Evolutionary conservation across 2,329 filamentous ascomycete genomes (phyloP).

Genomic region (Trichoderma asperellum): DNA sequence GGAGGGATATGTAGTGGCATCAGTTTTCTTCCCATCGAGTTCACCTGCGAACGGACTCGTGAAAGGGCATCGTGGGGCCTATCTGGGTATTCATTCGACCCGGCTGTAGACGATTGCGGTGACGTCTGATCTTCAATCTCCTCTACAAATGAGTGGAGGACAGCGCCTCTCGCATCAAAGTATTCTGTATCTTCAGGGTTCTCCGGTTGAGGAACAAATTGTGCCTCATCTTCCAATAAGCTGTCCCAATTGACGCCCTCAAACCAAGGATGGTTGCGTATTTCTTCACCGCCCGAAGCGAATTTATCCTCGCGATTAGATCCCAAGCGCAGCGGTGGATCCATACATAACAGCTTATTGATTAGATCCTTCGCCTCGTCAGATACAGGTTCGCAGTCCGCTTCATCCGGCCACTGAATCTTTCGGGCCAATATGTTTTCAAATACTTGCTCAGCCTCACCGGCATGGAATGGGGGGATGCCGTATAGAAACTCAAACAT

Average conservation of each 20-base stretch:
- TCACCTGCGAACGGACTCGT: constrained; percentile 83
- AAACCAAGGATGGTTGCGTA: constrained; percentile 89
- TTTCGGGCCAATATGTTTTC: constrained; percentile 90
- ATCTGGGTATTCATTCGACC: constrained; percentile 74
- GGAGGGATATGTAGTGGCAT: constrained; percentile 97
- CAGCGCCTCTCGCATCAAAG: constrained; percentile 90
- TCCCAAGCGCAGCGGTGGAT: constrained; percentile 81
- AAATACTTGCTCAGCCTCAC: constrained; percentile 90
- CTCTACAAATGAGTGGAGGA: constrained; percentile 87
- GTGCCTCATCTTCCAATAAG: constrained; percentile 90
- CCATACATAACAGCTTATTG: constrained; percentile 84
- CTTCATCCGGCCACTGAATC: constrained; percentile 89
- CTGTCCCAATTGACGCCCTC: constrained; percentile 85
- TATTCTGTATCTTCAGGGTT: constrained; percentile 98
- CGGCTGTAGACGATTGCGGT: constrained; percentile 69
- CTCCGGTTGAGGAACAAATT: constrained; percentile 89
- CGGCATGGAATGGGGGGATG: constrained; percentile 89
- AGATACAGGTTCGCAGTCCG: constrained; percentile 74
- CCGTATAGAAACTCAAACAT: constrained; percentile 96
- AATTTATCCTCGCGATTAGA: constrained; percentile 84
- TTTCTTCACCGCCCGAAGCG: constrained; percentile 84
- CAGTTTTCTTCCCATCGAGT: constrained; percentile 81
- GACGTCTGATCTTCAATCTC: constrained; percentile 90
- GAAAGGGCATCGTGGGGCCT: constrained; percentile 94
- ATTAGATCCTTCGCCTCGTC: constrained; percentile 91